These are phyloP conservation scores for Sequoiadendron giganteum DNA, from an alignment of 75 land plant species.

Conservation along the genomic window DNA sequence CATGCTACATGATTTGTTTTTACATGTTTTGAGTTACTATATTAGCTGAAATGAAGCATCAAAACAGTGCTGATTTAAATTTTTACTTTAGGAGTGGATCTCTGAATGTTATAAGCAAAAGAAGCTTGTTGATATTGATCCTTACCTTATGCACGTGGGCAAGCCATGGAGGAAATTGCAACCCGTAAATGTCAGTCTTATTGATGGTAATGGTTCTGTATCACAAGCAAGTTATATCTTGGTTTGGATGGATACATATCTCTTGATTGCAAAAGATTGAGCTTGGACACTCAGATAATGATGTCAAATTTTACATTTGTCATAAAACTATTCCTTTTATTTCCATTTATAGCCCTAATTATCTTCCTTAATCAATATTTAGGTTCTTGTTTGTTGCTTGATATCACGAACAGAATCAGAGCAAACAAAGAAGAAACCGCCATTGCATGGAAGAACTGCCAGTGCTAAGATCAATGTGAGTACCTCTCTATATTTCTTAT, in stretches of 20 bases:
- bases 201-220: not conserved
- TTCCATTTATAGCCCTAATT: not conserved
- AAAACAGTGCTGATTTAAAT: not conserved
- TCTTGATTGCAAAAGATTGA: not conserved
- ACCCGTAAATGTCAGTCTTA: not conserved
- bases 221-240: not conserved
- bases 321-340: not conserved
- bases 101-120: slow-evolving; percentile 68
- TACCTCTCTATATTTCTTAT: not conserved
- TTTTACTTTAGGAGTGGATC: slow-evolving; percentile 78
- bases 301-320: not conserved
- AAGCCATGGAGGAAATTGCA: slow-evolving; percentile 76
- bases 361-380: not conserved
- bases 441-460: not conserved
- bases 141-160: slow-evolving; percentile 82
- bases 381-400: not conserved
- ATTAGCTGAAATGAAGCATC: not conserved
- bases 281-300: not conserved
- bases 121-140: slow-evolving; percentile 78
- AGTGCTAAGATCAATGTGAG: slow-evolving; percentile 5
- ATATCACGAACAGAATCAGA: not conserved
- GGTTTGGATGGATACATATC: not conserved
- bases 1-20: not conserved
- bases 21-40: not conserved
- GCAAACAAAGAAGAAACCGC: not conserved